A percentile compares a stretch with the other conserved stretches of the same genome.
phyloP scores from a whole-genome alignment of 1,284 basidiomycete species.

The Limonomyces culmigenus region DNA sequence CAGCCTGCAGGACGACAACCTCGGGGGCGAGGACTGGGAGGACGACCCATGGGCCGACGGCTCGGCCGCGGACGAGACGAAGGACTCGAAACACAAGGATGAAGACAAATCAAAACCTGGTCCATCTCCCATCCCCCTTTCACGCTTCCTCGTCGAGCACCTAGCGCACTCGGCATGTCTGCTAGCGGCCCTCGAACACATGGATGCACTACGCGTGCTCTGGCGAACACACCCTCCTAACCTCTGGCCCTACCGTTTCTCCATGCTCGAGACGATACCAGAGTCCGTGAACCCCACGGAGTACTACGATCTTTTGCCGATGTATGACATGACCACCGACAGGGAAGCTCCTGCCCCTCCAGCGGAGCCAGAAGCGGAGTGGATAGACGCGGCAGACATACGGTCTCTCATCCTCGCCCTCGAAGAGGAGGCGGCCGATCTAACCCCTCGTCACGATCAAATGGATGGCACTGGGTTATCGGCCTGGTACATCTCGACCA shows the following conservation, averaged over 20 bases:
- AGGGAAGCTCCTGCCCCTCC: constrained; percentile 20
- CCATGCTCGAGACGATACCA: constrained; percentile 59
- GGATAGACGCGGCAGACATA: constrained; percentile 32
- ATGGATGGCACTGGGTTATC: constrained; percentile 31
- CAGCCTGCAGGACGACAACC: constrained; percentile 12
- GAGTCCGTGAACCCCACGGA: constrained; percentile 48
- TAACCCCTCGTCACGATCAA: constrained; percentile 8
- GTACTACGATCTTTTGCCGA: constrained; percentile 49
- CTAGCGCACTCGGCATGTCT: constrained; percentile 41
- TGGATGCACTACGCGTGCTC: constrained; percentile 40
- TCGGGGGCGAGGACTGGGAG: constrained; percentile 44
- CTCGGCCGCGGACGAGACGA: constrained; percentile 13
- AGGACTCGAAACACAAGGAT: constrained; percentile 5
- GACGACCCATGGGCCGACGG: constrained; percentile 71
- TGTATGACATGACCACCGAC: constrained; percentile 28
- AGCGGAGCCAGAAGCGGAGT: constrained; percentile 27
- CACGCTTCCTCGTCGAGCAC: constrained; percentile 44
- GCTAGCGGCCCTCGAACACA: constrained; percentile 45
- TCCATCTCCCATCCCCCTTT: constrained; percentile 33
- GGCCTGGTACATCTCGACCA: constrained; percentile 61
- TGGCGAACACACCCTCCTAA: constrained; percentile 33
- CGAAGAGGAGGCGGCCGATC: too few species aligned
- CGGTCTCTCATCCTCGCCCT: background rate
- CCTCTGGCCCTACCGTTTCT: constrained; percentile 56
- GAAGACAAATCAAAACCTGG: constrained; percentile 11